phyloP scores from a whole-genome alignment of 768 basidiomycete species.

The Termitomyces sp. region DNA sequence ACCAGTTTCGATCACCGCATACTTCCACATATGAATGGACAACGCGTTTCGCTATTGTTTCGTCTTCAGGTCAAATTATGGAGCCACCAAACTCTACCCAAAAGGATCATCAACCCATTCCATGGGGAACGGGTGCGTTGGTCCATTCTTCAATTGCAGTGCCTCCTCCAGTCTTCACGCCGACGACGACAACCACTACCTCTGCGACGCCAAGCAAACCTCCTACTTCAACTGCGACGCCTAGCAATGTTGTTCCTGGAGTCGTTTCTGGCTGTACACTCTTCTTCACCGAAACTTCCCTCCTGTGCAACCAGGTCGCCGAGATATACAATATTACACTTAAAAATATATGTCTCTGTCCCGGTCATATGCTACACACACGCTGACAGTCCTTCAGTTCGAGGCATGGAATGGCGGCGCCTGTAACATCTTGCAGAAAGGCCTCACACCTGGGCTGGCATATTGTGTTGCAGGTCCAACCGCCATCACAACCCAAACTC shows the following conservation, averaged over 20 bases:
- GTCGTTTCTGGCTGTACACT: conserved; percentile 5
- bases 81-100: conserved; percentile 51
- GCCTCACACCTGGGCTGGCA: not conserved
- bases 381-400: not conserved
- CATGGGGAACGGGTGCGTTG: conserved; percentile 67
- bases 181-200: not conserved
- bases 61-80: conserved; percentile 37
- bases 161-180: conserved; percentile 27
- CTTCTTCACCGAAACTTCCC: conserved; percentile 10
- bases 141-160: conserved; percentile 36
- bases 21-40: conserved; percentile 56
- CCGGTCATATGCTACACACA: not conserved
- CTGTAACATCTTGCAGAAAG: conserved; percentile 1
- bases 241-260: not conserved
- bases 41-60: conserved; percentile 70
- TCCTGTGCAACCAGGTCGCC: conserved; percentile 7
- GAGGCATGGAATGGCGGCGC: conserved; percentile 7
- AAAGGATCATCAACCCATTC: conserved; percentile 46
- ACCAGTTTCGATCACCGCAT: conserved; percentile 59
- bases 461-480: conserved; percentile 6
- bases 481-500: not conserved
- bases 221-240: conserved; percentile 2
- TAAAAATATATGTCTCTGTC: not conserved
- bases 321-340: conserved; percentile 4
- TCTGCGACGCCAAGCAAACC: not conserved